phyloP scores from a whole-genome alignment of 2,329 filamentous ascomycete species.

The Sporothrix brasiliensis region DNA sequence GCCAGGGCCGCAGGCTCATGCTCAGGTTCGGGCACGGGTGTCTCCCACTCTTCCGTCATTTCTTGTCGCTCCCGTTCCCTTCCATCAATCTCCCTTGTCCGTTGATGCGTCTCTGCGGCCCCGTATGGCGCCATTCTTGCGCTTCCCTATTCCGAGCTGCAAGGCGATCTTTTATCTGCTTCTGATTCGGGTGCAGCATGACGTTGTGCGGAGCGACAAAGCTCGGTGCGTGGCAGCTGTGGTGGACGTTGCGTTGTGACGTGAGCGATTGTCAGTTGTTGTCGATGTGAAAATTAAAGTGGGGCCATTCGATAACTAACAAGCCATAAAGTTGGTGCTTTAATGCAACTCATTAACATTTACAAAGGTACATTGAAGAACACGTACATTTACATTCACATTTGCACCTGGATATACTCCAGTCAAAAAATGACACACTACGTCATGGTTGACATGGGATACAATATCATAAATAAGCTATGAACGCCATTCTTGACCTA shows the following conservation, averaged over 20 bases:
- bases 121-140: too few species aligned
- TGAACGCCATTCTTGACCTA: slow-evolving; percentile 26
- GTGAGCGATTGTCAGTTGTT: not conserved
- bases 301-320: not conserved
- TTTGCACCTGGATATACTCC: not conserved
- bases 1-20: too few species aligned
- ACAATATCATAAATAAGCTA: slow-evolving; percentile 10
- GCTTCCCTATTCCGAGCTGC: not conserved
- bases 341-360: not conserved
- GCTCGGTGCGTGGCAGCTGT: not conserved
- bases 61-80: not conserved
- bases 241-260: not conserved
- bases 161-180: not conserved
- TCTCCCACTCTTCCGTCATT: not conserved
- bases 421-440: not conserved
- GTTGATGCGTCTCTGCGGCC: not conserved
- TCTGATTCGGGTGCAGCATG: not conserved
- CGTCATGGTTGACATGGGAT: not conserved
- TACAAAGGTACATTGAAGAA: not conserved
- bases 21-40: not conserved
- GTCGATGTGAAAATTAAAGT: slow-evolving; percentile 30
- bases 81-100: not conserved
- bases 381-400: not conserved
- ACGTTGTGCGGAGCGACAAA: not conserved
- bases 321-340: not conserved